Percentiles rank a stretch among this genome's conserved stretches.
Evolutionary conservation across 1,284 basidiomycete species (phyloP).

Genomic region (Fomitopsis betulina): DNA sequence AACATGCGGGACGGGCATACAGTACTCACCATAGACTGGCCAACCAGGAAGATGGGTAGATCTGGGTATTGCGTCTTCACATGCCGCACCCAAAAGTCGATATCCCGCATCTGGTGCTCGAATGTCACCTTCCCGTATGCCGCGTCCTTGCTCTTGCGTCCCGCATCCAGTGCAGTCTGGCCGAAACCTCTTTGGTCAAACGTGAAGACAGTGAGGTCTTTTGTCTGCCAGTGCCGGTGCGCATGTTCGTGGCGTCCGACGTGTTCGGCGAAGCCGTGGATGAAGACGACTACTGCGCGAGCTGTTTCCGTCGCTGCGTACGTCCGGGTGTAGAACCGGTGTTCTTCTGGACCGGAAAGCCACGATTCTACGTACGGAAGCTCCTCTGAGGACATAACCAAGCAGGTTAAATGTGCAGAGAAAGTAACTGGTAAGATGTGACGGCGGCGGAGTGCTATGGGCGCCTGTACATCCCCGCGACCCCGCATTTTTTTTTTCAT

Average conservation of each 20-base stretch:
- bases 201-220: slow-evolving; percentile 65
- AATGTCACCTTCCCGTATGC: slow-evolving; percentile 69
- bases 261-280: slow-evolving; percentile 85
- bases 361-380: slow-evolving; percentile 24
- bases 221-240: slow-evolving; percentile 54
- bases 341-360: slow-evolving; percentile 34
- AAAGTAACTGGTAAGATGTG: no score
- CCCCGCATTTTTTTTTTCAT: no score
- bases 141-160: slow-evolving; percentile 41
- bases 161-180: slow-evolving; percentile 60
- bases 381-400: background rate
- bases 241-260: slow-evolving; percentile 71
- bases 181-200: slow-evolving; percentile 90
- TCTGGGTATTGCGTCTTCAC: slow-evolving; percentile 40
- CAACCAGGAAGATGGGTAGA: slow-evolving; percentile 68
- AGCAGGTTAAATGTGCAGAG: no score
- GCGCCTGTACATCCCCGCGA: background rate
- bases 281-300: slow-evolving; percentile 69
- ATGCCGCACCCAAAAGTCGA: slow-evolving; percentile 61
- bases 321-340: slow-evolving; percentile 40
- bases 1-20: background rate
- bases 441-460: no score
- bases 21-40: slow-evolving; percentile 76
- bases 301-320: slow-evolving; percentile 28
- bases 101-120: slow-evolving; percentile 64